Percentiles rank a stretch among this genome's conserved stretches.
These are phyloP conservation scores for Euphrasia arctica DNA, from an alignment of 305 asterid species.

Conservation along the genomic window DNA sequence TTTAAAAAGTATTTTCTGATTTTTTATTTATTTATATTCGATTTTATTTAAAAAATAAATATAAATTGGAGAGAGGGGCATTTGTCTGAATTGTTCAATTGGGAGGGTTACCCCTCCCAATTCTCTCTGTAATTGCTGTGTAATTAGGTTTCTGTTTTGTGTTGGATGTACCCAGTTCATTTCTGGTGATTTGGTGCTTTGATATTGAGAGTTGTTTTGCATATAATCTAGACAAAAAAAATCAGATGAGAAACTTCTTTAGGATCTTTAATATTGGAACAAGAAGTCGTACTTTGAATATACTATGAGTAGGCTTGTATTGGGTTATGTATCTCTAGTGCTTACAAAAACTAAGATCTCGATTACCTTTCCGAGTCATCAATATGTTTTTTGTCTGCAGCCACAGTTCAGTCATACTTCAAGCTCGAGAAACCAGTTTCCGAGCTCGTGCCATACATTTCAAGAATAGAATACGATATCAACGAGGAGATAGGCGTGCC, in stretches of 20 bases:
- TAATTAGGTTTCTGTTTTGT: slow-evolving; percentile 22
- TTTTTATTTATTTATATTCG: too few relatives aligned
- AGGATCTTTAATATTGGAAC: slow-evolving; percentile 8
- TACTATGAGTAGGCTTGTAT: neutral
- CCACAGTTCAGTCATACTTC: slow-evolving; percentile 78
- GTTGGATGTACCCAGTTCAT: neutral
- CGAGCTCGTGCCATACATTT: slow-evolving; percentile 61
- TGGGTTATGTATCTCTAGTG: too few relatives aligned
- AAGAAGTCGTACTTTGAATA: slow-evolving; percentile 4
- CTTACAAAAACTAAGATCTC: neutral
- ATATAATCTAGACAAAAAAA: too few relatives aligned
- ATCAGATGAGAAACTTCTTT: neutral
- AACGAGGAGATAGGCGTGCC: slow-evolving; percentile 80
- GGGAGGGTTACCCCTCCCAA: too few relatives aligned
- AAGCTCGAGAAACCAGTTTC: slow-evolving; percentile 69
- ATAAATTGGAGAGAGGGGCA: too few relatives aligned
- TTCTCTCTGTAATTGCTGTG: neutral
- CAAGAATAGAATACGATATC: slow-evolving; percentile 74
- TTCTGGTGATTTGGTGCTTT: neutral
- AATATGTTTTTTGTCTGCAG: slow-evolving; percentile 48
- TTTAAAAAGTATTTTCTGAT: too few relatives aligned
- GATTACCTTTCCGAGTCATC: slow-evolving; percentile 19
- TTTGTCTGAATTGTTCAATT: too few relatives aligned
- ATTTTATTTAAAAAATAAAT: too few relatives aligned
- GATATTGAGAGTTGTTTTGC: neutral